Conservation (phyloP, 83 land plant genomes). For the Isoetes engelmannii region DNA sequence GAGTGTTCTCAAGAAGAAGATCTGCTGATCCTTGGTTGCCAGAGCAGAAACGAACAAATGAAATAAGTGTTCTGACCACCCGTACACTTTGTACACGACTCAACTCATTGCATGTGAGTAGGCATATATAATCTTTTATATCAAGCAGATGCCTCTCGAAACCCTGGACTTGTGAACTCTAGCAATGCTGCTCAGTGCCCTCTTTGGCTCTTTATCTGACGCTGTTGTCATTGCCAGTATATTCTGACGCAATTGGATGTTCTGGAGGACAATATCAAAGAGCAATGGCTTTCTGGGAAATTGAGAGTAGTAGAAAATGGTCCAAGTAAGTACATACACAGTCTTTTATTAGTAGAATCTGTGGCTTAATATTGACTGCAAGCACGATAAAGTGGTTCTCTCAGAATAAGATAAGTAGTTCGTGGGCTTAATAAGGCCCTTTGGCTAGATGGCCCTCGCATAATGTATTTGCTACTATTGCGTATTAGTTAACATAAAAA, state of each 20-base stretch:
- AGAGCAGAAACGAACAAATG: slow-evolving; percentile 41
- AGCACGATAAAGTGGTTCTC: too few species aligned
- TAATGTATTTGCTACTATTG: too few species aligned
- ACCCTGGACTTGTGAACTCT: too few species aligned
- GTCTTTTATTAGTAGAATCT: not conserved
- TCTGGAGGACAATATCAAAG: slow-evolving; percentile 58
- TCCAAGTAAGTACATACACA: slow-evolving; percentile 2
- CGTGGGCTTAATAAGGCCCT: too few species aligned
- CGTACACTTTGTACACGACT: slow-evolving; percentile 67
- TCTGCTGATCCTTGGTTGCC: slow-evolving; percentile 28
- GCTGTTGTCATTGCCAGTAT: slow-evolving; percentile 42
- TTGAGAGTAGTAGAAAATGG: not conserved
- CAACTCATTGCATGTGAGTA: slow-evolving; percentile 75
- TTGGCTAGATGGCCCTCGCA: too few species aligned
- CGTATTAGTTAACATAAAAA: too few species aligned
- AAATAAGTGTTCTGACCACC: slow-evolving; percentile 49
- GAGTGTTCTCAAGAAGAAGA: slow-evolving; percentile 46
- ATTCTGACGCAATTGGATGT: slow-evolving; percentile 47
- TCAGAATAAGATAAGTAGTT: too few species aligned
- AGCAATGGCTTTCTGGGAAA: slow-evolving; percentile 38
- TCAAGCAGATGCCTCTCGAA: too few species aligned
- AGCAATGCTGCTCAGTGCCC: too few species aligned
- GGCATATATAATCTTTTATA: too few species aligned
- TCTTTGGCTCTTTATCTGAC: not conserved
- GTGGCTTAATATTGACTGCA: too few species aligned